Percentiles rank a stretch among this genome's conserved stretches.
Evolutionary conservation across 2,329 filamentous ascomycete genomes (phyloP).

Genomic region (Fusarium heterosporum): DNA sequence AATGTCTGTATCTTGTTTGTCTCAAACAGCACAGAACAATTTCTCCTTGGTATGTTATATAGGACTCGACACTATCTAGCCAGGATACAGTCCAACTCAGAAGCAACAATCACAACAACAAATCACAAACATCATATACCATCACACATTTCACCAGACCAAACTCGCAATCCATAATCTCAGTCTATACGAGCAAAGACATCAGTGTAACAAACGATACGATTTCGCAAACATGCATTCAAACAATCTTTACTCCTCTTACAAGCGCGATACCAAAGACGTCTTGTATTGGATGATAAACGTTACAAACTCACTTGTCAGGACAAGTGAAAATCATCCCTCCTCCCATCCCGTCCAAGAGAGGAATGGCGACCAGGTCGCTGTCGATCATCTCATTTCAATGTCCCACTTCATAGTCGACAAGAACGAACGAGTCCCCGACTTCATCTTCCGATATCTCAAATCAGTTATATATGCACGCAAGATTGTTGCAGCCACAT

Average conservation of each 20-base stretch:
- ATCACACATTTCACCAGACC: no score
- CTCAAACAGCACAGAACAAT: no score
- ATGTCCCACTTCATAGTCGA: conserved; percentile 56
- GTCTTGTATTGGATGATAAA: conserved; percentile 56
- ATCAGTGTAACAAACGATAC: no score
- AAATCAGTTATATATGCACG: conserved; percentile 54
- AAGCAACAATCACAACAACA: no score
- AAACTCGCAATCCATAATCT: no score
- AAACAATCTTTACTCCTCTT: conserved; percentile 52
- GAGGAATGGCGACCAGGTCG: conserved; percentile 55
- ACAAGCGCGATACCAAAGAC: conserved; percentile 55
- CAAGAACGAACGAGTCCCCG: conserved; percentile 50
- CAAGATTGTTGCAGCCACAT: conserved; percentile 45
- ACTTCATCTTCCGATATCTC: conserved; percentile 53
- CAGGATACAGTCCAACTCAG: no score
- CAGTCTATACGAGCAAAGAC: no score
- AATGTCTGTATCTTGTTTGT: no score
- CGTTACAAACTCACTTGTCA: conserved; percentile 53
- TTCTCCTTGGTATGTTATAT: no score
- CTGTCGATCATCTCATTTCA: conserved; percentile 52
- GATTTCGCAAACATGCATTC: conserved; percentile 40
- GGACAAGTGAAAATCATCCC: conserved; percentile 29
- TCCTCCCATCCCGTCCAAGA: conserved; percentile 18
- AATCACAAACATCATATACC: no score
- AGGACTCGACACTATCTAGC: no score